These are phyloP conservation scores for Cercospora zeae-maydis DNA, from an alignment of 2,329 filamentous ascomycete species.

Conservation along the genomic window DNA sequence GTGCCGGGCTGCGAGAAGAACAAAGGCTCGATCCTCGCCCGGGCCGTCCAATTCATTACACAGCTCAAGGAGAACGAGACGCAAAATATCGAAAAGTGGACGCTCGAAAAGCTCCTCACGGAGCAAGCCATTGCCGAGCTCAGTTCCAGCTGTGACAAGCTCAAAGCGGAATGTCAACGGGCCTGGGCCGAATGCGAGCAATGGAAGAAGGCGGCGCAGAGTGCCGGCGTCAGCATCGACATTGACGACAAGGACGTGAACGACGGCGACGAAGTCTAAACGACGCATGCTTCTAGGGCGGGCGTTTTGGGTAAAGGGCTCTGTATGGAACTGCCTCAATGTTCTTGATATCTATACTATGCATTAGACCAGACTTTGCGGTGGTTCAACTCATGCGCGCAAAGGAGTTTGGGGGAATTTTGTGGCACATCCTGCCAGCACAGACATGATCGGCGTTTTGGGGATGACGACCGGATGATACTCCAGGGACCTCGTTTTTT, in stretches of 20 bases:
- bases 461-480: slow-evolving; percentile 7
- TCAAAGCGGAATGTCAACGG: slow-evolving; percentile 74
- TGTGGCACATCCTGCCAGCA: background rate
- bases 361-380: background rate
- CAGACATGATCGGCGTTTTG: slow-evolving; percentile 15
- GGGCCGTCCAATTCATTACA: slow-evolving; percentile 89
- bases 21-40: slow-evolving; percentile 92
- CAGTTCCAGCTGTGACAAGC: slow-evolving; percentile 79
- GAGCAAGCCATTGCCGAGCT: slow-evolving; percentile 88
- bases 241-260: slow-evolving; percentile 22
- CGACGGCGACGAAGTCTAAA: slow-evolving; percentile 13
- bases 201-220: slow-evolving; percentile 61
- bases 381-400: background rate
- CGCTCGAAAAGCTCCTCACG: slow-evolving; percentile 81
- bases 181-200: slow-evolving; percentile 74
- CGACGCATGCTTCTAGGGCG: background rate
- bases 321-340: background rate
- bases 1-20: slow-evolving; percentile 98
- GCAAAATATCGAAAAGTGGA: slow-evolving; percentile 93
- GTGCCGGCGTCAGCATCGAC: slow-evolving; percentile 30
- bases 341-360: background rate
- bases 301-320: slow-evolving; percentile 1
- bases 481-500: slow-evolving; percentile 10
- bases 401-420: background rate
- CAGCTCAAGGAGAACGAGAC: slow-evolving; percentile 92